Evolutionary conservation across 2,329 filamentous ascomycete genomes (phyloP).

Genomic region (Aspergillus ustus): DNA sequence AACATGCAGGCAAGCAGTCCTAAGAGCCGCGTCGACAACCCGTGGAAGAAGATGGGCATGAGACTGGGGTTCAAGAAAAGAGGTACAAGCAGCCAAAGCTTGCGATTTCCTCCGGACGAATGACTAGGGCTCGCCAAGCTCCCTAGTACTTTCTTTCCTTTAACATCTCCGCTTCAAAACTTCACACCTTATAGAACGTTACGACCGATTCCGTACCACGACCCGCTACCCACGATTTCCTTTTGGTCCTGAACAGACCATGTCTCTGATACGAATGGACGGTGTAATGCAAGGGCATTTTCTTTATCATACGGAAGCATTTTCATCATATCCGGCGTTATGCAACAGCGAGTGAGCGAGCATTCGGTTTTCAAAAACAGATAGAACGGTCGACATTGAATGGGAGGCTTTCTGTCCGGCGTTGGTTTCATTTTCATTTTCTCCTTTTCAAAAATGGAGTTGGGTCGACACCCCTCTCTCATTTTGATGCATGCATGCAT

Average conservation of each 20-base stretch:
- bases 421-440: constrained; percentile 10
- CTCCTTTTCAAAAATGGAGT: background rate
- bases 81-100: constrained; percentile 30
- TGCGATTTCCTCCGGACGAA: constrained; percentile 32
- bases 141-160: background rate
- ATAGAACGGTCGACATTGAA: constrained; percentile 20
- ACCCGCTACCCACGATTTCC: constrained; percentile 21
- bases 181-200: constrained; percentile 20
- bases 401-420: constrained; percentile 18
- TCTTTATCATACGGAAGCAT: constrained; percentile 23
- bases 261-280: constrained; percentile 27
- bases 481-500: constrained; percentile 1
- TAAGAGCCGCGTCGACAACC: constrained; percentile 51
- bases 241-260: constrained; percentile 14
- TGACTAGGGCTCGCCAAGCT: constrained; percentile 17
- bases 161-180: constrained; percentile 1
- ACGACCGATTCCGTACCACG: constrained; percentile 24
- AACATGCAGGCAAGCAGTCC: constrained; percentile 38
- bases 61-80: constrained; percentile 52
- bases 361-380: constrained; percentile 20
- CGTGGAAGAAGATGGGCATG: constrained; percentile 59
- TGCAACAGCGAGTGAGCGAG: constrained; percentile 24
- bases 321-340: constrained; percentile 26
- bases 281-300: constrained; percentile 30
- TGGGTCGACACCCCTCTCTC: background rate